Conservation (phyloP, 495 filamentous ascomycete species). For the Pseudomonodictys pantanalensis region DNA sequence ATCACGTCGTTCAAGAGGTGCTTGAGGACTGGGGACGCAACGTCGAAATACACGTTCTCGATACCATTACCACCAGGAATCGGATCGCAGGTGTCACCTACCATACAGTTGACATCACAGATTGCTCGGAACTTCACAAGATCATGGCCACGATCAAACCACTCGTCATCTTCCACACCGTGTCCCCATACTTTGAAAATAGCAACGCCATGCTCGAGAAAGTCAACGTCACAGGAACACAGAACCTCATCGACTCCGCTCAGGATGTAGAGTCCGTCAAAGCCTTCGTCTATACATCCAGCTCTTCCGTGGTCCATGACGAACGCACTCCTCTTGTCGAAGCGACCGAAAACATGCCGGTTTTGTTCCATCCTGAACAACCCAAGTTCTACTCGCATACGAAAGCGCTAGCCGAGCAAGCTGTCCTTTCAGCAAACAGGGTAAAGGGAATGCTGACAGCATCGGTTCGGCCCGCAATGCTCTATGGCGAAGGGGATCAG, state of each 20-base stretch:
- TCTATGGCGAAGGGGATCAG: conserved; percentile 3
- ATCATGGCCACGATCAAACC: not conserved
- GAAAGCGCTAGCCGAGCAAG: conserved; percentile 17
- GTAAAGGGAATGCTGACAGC: not conserved
- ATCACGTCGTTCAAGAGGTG: no score
- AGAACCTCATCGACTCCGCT: conserved; percentile 4
- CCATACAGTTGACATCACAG: not conserved
- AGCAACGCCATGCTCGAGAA: not conserved
- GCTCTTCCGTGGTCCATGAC: conserved; percentile 22
- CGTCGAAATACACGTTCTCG: not conserved
- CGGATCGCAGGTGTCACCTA: not conserved
- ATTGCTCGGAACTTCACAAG: not conserved
- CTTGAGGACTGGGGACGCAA: no score
- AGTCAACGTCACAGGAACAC: conserved; percentile 19
- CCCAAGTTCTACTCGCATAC: conserved; percentile 17
- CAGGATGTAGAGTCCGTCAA: not conserved
- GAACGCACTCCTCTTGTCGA: not conserved
- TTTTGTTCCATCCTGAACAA: conserved; percentile 12
- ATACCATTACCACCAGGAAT: not conserved
- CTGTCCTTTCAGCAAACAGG: conserved; percentile 11
- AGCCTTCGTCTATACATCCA: conserved; percentile 24
- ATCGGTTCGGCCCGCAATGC: not conserved
- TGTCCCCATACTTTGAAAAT: not conserved
- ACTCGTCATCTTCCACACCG: conserved; percentile 17
- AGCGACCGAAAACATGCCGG: not conserved